Conservation (phyloP, 225 moss, liverwort and hornwort species). For the Pleurozium schreberi region DNA sequence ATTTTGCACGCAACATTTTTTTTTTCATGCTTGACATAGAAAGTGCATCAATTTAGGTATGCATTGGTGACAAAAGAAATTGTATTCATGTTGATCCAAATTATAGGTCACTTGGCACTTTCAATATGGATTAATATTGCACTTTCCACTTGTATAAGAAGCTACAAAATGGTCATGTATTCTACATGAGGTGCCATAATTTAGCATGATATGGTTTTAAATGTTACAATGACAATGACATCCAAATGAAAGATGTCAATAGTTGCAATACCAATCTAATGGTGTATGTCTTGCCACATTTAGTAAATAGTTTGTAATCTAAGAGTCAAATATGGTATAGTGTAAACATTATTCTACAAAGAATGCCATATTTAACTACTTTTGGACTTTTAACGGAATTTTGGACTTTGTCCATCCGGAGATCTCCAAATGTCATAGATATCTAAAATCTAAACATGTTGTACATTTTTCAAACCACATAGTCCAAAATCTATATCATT, state of each 20-base stretch:
- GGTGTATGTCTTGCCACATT: background rate
- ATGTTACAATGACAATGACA: too few species aligned
- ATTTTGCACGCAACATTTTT: accelerated
- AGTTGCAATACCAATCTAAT: background rate
- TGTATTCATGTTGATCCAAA: background rate
- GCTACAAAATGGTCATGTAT: background rate
- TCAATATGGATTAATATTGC: background rate
- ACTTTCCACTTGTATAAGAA: background rate
- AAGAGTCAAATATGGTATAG: background rate
- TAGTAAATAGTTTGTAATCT: too few species aligned
- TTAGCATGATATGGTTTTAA: background rate
- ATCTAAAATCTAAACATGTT: too few species aligned
- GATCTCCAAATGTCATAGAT: too few species aligned
- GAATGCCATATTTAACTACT: too few species aligned
- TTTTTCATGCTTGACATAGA: background rate
- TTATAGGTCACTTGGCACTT: too few species aligned
- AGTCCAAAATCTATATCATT: too few species aligned
- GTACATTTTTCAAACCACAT: too few species aligned
- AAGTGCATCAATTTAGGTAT: too few species aligned
- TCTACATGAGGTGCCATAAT: background rate
- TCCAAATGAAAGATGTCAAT: background rate
- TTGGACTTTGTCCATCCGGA: too few species aligned
- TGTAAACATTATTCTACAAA: accelerated
- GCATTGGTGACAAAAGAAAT: background rate
- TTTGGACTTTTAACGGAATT: too few species aligned